A percentile compares a stretch with the other conserved stretches of the same genome.
Evolutionary conservation across 2,329 filamentous ascomycete genomes (phyloP).

Genomic region (Parafenestella ontariensis): DNA sequence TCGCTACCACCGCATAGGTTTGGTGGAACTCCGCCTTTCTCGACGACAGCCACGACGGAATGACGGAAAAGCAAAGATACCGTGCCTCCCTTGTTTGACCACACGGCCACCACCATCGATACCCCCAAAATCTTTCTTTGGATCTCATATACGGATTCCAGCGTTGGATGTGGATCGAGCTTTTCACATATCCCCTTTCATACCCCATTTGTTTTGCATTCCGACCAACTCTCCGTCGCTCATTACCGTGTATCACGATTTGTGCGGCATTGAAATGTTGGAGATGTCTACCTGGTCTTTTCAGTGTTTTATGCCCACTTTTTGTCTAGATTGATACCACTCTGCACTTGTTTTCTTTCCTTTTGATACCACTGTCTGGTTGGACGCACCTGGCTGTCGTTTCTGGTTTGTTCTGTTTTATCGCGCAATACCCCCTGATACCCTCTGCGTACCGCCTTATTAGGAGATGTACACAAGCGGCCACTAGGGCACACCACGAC

Average conservation of each 20-base stretch:
- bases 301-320: slow-evolving; percentile 42
- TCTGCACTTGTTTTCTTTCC: slow-evolving; percentile 47
- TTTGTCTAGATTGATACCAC: slow-evolving; percentile 55
- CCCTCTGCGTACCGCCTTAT: slow-evolving; percentile 51
- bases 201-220: slow-evolving; percentile 34
- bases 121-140: slow-evolving; percentile 39
- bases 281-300: slow-evolving; percentile 41
- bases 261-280: slow-evolving; percentile 47
- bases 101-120: slow-evolving; percentile 41
- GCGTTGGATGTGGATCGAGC: slow-evolving; percentile 41
- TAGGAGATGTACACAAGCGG: slow-evolving; percentile 49
- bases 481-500: slow-evolving; percentile 48
- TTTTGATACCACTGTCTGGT: slow-evolving; percentile 49
- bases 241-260: slow-evolving; percentile 39
- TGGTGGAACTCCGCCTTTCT: slow-evolving; percentile 49
- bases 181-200: slow-evolving; percentile 39
- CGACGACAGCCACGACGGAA: slow-evolving; percentile 52
- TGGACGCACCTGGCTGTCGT: slow-evolving; percentile 38
- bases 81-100: slow-evolving; percentile 50
- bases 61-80: slow-evolving; percentile 53
- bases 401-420: slow-evolving; percentile 36
- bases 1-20: slow-evolving; percentile 53
- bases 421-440: slow-evolving; percentile 52
- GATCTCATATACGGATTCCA: slow-evolving; percentile 32
- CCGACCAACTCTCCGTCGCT: slow-evolving; percentile 38